phyloP scores from a whole-genome alignment of 1,284 basidiomycete species.

The Ustilago sp. region DNA sequence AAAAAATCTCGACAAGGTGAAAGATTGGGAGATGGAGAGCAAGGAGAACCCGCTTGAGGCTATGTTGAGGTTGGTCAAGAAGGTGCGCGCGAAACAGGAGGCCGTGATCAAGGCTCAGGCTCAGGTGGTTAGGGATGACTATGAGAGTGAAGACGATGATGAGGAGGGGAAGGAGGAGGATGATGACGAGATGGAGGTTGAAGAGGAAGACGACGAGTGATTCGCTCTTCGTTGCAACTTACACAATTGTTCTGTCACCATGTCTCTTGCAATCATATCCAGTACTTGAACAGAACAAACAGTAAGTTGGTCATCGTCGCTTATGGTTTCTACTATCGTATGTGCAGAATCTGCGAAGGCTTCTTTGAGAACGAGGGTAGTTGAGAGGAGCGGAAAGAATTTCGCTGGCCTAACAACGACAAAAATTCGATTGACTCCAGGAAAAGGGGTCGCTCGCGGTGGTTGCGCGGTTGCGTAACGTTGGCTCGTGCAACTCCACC shows the following conservation, averaged over 20 bases:
- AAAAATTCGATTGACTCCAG: not conserved
- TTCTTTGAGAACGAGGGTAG: too few relatives aligned
- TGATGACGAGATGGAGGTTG: conserved; percentile 40
- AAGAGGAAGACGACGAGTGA: conserved; percentile 47
- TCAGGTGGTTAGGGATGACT: conserved; percentile 52
- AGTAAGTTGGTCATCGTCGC: too few relatives aligned
- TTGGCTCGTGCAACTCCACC: not conserved
- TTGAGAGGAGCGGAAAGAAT: not conserved
- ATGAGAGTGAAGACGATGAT: conserved; percentile 45
- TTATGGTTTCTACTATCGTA: too few relatives aligned
- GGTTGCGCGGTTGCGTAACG: not conserved
- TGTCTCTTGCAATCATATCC: too few relatives aligned
- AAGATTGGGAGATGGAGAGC: conserved; percentile 40
- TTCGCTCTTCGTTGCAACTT: not conserved
- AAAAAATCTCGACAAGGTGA: conserved; percentile 50
- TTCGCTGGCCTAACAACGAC: not conserved
- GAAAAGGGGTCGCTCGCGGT: not conserved
- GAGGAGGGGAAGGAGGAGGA: conserved; percentile 28
- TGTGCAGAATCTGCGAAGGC: too few relatives aligned
- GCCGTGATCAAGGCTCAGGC: conserved; percentile 57
- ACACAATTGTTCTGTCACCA: not conserved
- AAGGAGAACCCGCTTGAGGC: conserved; percentile 64
- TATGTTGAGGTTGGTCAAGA: conserved; percentile 61
- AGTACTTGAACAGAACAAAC: too few relatives aligned
- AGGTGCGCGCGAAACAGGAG: conserved; percentile 66